These are phyloP conservation scores for Phycomyces nitens DNA, from an alignment of 192 early-diverging fungal genomes.

Conservation along the genomic window DNA sequence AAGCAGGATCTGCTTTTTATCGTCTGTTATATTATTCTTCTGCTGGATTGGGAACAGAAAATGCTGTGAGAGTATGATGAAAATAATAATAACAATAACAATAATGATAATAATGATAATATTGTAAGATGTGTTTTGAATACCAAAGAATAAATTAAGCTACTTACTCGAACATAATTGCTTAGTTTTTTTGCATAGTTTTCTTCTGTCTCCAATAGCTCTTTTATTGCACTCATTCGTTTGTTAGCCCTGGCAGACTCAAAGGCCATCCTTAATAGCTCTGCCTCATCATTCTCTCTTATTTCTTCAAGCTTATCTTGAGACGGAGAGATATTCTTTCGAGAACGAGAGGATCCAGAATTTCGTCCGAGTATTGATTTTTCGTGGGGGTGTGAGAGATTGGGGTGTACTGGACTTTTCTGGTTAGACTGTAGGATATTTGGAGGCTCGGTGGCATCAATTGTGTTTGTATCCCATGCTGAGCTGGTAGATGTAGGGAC, in stretches of 20 bases:
- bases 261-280: not conserved
- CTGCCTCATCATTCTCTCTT: too few relatives aligned
- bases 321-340: too few relatives aligned
- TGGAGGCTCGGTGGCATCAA: not conserved
- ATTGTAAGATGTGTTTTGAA: not conserved
- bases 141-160: too few relatives aligned
- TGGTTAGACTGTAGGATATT: not conserved
- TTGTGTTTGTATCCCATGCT: not conserved
- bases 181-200: constrained; percentile 18
- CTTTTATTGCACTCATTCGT: constrained; percentile 24
- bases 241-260: constrained; percentile 5
- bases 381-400: not conserved
- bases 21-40: constrained; percentile 17
- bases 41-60: constrained; percentile 24
- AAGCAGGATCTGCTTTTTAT: constrained; percentile 23
- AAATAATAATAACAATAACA: too few relatives aligned
- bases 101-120: too few relatives aligned
- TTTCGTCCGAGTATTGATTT: not conserved
- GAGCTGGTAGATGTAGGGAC: not conserved
- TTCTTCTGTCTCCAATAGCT: constrained; percentile 33
- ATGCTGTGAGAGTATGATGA: too few relatives aligned
- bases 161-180: constrained; percentile 21
- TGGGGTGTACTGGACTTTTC: not conserved
- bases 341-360: not conserved
- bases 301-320: too few relatives aligned